These are phyloP conservation scores for Sungouiozyma ichnusensis DNA, from an alignment of 805 yeast genomes.

Conservation along the genomic window DNA sequence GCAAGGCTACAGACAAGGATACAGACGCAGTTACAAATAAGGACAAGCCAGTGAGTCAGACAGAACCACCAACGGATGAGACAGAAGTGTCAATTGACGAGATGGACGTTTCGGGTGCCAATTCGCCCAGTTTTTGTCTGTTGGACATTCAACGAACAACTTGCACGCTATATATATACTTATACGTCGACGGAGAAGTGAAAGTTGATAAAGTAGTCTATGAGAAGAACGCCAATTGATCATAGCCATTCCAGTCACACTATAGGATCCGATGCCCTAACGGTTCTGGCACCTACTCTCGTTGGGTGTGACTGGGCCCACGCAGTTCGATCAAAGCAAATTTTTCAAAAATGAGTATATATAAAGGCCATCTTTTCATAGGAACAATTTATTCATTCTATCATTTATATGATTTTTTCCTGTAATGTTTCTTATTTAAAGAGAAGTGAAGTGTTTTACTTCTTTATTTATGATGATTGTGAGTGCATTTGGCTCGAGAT, in stretches of 20 bases:
- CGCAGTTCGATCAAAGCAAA: too few relatives aligned
- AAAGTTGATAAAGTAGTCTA: slow-evolving; percentile 81
- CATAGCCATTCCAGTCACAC: not conserved
- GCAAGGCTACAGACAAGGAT: slow-evolving; percentile 1
- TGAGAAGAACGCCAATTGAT: slow-evolving; percentile 32
- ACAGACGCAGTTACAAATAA: slow-evolving; percentile 3
- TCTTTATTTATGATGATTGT: slow-evolving; percentile 60
- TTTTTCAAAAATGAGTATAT: slow-evolving; percentile 1
- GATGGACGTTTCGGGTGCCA: slow-evolving; percentile 24
- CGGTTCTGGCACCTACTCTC: not conserved
- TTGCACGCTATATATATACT: slow-evolving; percentile 78
- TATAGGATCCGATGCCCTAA: not conserved
- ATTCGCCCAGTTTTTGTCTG: slow-evolving; percentile 80
- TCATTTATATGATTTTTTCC: too few relatives aligned
- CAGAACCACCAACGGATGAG: slow-evolving; percentile 2
- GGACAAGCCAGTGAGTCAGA: slow-evolving; percentile 1
- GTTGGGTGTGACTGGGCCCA: not conserved
- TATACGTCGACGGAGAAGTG: slow-evolving; percentile 68
- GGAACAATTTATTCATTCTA: not conserved
- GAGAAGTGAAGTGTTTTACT: slow-evolving; percentile 25
- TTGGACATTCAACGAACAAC: slow-evolving; percentile 72
- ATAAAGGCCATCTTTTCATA: slow-evolving; percentile 1
- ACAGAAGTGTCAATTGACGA: slow-evolving; percentile 12
- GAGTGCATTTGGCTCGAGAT: slow-evolving; percentile 99
- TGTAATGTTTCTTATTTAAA: slow-evolving; percentile 12